These are phyloP conservation scores for Hypomontagnella monticulosa DNA, from an alignment of 495 filamentous ascomycete species.

Conservation along the genomic window DNA sequence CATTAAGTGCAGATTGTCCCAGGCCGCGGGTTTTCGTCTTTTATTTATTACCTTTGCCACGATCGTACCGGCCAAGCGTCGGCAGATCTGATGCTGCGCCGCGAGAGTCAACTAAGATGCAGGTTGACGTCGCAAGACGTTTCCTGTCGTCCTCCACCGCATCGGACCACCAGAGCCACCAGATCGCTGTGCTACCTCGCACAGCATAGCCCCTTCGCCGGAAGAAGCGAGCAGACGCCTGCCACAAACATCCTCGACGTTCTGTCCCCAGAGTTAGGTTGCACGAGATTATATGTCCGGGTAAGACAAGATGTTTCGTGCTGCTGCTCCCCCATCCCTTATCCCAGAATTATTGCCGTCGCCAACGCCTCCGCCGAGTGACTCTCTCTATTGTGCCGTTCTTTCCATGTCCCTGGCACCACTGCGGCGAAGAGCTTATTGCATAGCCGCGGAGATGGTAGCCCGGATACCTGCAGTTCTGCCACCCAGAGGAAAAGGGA, in stretches of 20 bases:
- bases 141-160: conserved; percentile 41
- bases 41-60: conserved; percentile 38
- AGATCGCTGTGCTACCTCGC: conserved; percentile 37
- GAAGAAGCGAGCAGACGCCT: conserved; percentile 42
- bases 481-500: conserved; percentile 17
- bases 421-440: conserved; percentile 6
- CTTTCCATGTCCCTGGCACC: conserved; percentile 31
- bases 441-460: conserved; percentile 40
- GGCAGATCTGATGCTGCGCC: conserved; percentile 25
- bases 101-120: conserved; percentile 17
- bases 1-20: conserved; percentile 34
- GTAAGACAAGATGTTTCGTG: conserved; percentile 43
- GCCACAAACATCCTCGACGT: conserved; percentile 41
- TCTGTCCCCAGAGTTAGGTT: conserved; percentile 17
- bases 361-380: conserved; percentile 4
- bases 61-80: conserved; percentile 30
- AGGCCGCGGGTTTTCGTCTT: conserved; percentile 40
- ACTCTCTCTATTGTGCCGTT: neutral
- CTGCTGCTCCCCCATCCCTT: conserved; percentile 8
- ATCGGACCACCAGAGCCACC: conserved; percentile 37
- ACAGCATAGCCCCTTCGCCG: conserved; percentile 44
- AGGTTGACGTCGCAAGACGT: conserved; percentile 30
- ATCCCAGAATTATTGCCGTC: conserved; percentile 23
- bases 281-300: conserved; percentile 41
- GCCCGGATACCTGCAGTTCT: conserved; percentile 31